These are phyloP conservation scores for Artemisia argyi DNA, from an alignment of 129 eudicot genomes.

Conservation along the genomic window DNA sequence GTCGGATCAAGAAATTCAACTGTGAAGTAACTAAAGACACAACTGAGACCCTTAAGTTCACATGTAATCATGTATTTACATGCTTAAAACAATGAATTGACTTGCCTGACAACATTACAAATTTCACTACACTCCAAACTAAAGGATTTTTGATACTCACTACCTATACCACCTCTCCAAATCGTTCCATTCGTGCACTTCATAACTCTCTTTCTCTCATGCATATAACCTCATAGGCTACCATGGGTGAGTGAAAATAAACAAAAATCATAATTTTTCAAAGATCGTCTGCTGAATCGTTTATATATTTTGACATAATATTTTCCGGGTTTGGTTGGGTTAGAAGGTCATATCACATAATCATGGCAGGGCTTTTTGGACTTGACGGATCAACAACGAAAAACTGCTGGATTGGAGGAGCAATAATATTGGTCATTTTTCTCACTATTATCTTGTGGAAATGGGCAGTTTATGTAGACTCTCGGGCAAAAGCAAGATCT, in stretches of 20 bases:
- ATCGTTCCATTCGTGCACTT: conserved; percentile 17
- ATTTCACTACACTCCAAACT: conserved; percentile 34
- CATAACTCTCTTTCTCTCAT: conserved; percentile 20
- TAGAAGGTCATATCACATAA: conserved; percentile 7
- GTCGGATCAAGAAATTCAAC: conserved; percentile 20
- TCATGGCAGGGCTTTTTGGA: conserved; percentile 46
- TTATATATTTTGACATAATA: not conserved
- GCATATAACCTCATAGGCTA: conserved; percentile 15
- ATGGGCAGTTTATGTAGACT: conserved; percentile 42
- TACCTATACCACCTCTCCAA: conserved; percentile 7
- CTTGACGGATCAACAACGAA: conserved; percentile 31
- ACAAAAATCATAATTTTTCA: not conserved
- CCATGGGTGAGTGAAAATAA: conserved; percentile 13
- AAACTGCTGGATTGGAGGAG: conserved; percentile 48
- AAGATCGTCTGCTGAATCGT: conserved; percentile 4
- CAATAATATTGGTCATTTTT: conserved; percentile 46
- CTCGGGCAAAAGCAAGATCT: conserved; percentile 31
- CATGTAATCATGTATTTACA: conserved; percentile 1
- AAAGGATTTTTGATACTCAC: conserved; percentile 40
- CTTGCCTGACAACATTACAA: conserved; percentile 19
- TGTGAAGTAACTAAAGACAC: conserved; percentile 20
- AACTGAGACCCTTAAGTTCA: conserved; percentile 31
- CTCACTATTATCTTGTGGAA: conserved; percentile 49
- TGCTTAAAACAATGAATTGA: conserved; percentile 14
- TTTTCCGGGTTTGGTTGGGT: not conserved